A percentile compares a stretch with the other conserved stretches of the same genome.
Evolutionary conservation across 2,329 filamentous ascomycete species (phyloP).

Genomic region (Metarhizium sp.): DNA sequence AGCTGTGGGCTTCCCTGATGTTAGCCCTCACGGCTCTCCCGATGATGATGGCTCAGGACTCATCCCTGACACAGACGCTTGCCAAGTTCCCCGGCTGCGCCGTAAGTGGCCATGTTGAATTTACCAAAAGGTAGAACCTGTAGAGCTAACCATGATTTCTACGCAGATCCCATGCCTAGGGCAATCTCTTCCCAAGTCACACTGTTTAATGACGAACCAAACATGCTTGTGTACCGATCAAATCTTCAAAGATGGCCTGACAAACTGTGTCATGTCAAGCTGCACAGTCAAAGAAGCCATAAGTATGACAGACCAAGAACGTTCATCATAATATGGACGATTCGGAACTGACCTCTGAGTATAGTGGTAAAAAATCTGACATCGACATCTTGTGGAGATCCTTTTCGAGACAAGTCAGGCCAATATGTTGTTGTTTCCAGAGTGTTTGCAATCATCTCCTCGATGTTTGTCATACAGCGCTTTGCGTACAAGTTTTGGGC

Average conservation of each 20-base stretch:
- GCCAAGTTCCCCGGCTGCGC: not conserved
- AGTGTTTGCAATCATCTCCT: constrained; percentile 24
- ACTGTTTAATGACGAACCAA: not conserved
- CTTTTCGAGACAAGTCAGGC: constrained; percentile 20
- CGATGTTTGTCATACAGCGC: constrained; percentile 32
- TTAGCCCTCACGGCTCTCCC: not conserved
- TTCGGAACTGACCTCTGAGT: not conserved
- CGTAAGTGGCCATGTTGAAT: not conserved
- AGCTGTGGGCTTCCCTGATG: not conserved
- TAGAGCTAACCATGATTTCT: not conserved
- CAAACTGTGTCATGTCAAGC: not conserved
- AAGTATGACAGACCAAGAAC: not conserved
- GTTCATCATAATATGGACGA: not conserved
- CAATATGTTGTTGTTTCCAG: constrained; percentile 24
- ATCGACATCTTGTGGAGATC: constrained; percentile 10
- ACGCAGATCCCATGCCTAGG: not conserved
- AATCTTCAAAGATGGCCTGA: not conserved
- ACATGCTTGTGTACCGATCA: not conserved
- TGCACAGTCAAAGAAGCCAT: not conserved
- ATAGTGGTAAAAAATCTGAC: constrained; percentile 18
- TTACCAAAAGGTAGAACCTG: not conserved
- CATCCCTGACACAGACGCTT: not conserved
- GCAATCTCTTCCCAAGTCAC: not conserved
- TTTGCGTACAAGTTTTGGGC: constrained; percentile 25
- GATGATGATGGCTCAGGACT: not conserved